These are phyloP conservation scores for Dittrichia graveolens DNA, from an alignment of 129 eudicot genomes.

Conservation along the genomic window DNA sequence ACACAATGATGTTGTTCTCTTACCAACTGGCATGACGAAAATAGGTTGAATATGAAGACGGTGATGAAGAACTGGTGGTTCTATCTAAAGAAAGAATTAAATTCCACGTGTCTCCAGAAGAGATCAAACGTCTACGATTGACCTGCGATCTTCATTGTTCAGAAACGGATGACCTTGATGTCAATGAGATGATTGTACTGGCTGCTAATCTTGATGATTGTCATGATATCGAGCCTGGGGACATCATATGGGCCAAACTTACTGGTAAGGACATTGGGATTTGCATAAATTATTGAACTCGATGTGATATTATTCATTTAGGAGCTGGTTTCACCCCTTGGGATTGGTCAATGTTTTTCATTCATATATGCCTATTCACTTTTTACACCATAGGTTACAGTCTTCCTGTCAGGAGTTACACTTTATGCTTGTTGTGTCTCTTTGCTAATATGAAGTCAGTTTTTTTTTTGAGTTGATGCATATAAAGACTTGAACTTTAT, in stretches of 20 bases:
- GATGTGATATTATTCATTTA: slow-evolving; percentile 6
- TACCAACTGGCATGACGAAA: slow-evolving; percentile 16
- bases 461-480: neutral
- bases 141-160: slow-evolving; percentile 45
- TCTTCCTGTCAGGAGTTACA: too few species aligned
- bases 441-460: neutral
- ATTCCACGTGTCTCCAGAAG: slow-evolving; percentile 67
- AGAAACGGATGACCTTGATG: slow-evolving; percentile 70
- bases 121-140: slow-evolving; percentile 60
- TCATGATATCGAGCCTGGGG: slow-evolving; percentile 87
- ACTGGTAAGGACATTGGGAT: slow-evolving; percentile 55
- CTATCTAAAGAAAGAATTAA: slow-evolving; percentile 70
- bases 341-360: slow-evolving; percentile 3
- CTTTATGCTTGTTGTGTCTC: neutral
- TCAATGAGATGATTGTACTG: slow-evolving; percentile 78
- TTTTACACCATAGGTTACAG: too few species aligned
- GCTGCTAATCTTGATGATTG: slow-evolving; percentile 93
- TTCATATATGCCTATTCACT: neutral
- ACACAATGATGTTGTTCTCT: slow-evolving; percentile 13
- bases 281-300: slow-evolving; percentile 15
- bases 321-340: slow-evolving; percentile 5
- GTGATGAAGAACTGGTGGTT: slow-evolving; percentile 69
- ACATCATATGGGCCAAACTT: slow-evolving; percentile 95
- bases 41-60: slow-evolving; percentile 86
- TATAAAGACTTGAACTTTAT: neutral